A percentile compares a stretch with the other conserved stretches of the same genome.
These are phyloP conservation scores for Macrophomina phaseolina DNA, from an alignment of 2,329 filamentous ascomycete species.

Conservation along the genomic window DNA sequence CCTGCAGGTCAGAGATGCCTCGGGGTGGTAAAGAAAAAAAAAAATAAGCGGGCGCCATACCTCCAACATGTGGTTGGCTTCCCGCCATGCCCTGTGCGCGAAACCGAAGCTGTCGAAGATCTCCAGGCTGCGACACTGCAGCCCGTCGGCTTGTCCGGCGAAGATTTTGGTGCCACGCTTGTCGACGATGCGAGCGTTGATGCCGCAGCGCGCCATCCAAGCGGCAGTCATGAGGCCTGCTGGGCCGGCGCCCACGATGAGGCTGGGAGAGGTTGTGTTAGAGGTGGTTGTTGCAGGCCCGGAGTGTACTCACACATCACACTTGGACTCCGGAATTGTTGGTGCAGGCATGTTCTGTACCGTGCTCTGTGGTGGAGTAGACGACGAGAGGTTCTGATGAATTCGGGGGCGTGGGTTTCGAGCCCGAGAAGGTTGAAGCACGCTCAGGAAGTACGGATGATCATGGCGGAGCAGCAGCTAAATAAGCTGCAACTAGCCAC, in stretches of 20 bases:
- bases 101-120: slow-evolving; percentile 69
- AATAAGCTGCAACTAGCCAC: not conserved
- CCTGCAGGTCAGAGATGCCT: no score
- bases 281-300: not conserved
- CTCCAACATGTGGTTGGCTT: slow-evolving; percentile 73
- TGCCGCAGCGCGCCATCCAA: slow-evolving; percentile 49
- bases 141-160: slow-evolving; percentile 49
- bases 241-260: slow-evolving; percentile 48
- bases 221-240: slow-evolving; percentile 49
- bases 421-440: not conserved
- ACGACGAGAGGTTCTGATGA: not conserved
- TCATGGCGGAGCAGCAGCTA: not conserved
- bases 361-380: not conserved
- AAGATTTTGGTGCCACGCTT: slow-evolving; percentile 49
- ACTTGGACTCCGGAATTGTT: slow-evolving; percentile 38
- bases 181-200: slow-evolving; percentile 49
- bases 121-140: slow-evolving; percentile 51
- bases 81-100: slow-evolving; percentile 67
- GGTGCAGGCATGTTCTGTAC: slow-evolving; percentile 33
- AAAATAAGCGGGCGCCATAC: slow-evolving; percentile 44
- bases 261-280: slow-evolving; percentile 30
- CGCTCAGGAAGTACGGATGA: not conserved
- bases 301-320: slow-evolving; percentile 41
- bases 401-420: not conserved
- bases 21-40: no score